These are phyloP conservation scores for Mycocentrospora acerina DNA, from an alignment of 2,329 filamentous ascomycete genomes.

Conservation along the genomic window DNA sequence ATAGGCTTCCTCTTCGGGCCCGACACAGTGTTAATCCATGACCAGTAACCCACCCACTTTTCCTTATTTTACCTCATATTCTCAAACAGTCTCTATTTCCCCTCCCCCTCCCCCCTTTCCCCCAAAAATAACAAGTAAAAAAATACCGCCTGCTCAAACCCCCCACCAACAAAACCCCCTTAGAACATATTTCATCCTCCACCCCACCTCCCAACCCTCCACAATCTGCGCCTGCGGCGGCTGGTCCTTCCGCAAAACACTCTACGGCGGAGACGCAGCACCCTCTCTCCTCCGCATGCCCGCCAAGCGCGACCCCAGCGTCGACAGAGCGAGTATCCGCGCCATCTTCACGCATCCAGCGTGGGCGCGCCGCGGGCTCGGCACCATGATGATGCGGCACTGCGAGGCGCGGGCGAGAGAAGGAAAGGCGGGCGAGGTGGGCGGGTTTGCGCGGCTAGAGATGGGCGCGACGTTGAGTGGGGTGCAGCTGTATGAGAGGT, in stretches of 20 bases:
- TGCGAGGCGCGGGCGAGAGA: slow-evolving; percentile 32
- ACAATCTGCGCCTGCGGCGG: slow-evolving; percentile 39
- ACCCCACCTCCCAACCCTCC: slow-evolving; percentile 18
- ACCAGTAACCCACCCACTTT: slow-evolving; percentile 16
- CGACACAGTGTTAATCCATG: slow-evolving; percentile 36
- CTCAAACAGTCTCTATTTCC: too few species aligned
- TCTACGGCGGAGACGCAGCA: slow-evolving; percentile 38
- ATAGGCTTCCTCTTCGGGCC: slow-evolving; percentile 41
- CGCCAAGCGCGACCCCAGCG: slow-evolving; percentile 27
- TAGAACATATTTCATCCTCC: slow-evolving; percentile 39
- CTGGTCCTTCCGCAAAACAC: slow-evolving; percentile 39
- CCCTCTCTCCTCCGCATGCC: slow-evolving; percentile 33
- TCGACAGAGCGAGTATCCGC: slow-evolving; percentile 36
- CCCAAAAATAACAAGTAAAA: not conserved
- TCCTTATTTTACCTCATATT: too few species aligned
- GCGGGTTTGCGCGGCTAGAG: slow-evolving; percentile 32
- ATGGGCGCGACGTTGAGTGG: slow-evolving; percentile 41
- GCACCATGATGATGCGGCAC: slow-evolving; percentile 43
- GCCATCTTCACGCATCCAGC: slow-evolving; percentile 40
- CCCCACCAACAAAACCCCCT: not conserved
- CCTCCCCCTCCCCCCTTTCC: too few species aligned
- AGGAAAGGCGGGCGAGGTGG: slow-evolving; percentile 11
- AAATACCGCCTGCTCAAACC: not conserved
- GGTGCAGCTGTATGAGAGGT: slow-evolving; percentile 37
- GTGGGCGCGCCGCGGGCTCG: slow-evolving; percentile 31